Conservation (phyloP, 2,329 filamentous ascomycete genomes). For the Epichloe hybrida region DNA sequence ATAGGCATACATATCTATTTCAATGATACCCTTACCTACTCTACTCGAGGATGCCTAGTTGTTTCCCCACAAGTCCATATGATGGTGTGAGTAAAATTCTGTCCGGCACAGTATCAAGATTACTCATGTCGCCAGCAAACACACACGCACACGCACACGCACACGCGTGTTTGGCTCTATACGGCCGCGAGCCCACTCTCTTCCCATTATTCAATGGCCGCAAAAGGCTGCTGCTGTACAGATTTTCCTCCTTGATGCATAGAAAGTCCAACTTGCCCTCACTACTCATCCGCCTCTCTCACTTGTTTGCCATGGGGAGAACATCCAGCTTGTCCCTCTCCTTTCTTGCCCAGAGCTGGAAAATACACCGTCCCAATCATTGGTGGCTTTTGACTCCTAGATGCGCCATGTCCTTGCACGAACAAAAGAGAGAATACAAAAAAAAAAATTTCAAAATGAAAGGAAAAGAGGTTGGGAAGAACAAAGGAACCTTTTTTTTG, state of each 20-base stretch:
- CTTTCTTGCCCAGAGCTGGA: background rate
- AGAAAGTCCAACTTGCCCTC: background rate
- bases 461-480: background rate
- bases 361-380: background rate
- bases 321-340: background rate
- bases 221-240: conserved; percentile 2
- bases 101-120: no score
- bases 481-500: background rate
- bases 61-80: background rate
- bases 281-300: background rate
- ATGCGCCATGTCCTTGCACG: conserved; percentile 1
- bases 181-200: background rate
- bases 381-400: background rate
- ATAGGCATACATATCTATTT: background rate
- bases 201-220: background rate
- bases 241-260: background rate
- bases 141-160: background rate
- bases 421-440: background rate
- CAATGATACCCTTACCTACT: background rate
- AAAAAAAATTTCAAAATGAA: background rate
- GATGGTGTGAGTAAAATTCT: background rate
- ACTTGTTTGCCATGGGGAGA: background rate
- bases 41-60: background rate
- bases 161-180: background rate
- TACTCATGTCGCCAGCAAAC: background rate